Percentiles rank a stretch among this genome's conserved stretches.
phyloP scores from a whole-genome alignment of 2,329 filamentous ascomycete genomes.

The Emergomyces orientalis region DNA sequence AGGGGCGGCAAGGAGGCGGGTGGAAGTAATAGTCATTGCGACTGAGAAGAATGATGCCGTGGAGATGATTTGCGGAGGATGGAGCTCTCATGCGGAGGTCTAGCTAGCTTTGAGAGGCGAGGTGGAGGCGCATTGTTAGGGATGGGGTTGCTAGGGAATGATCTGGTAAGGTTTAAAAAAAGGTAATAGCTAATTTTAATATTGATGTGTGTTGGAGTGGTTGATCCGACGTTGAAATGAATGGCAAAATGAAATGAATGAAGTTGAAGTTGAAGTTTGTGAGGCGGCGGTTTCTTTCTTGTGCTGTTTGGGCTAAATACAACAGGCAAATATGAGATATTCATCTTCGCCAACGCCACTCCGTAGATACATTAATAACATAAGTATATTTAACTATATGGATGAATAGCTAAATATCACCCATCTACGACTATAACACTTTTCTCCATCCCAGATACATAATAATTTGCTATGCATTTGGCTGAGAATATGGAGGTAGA shows the following conservation, averaged over 20 bases:
- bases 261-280: background rate
- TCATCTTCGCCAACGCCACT: too few species aligned
- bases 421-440: too few species aligned
- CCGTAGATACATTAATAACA: too few species aligned
- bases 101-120: background rate
- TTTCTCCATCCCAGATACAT: too few species aligned
- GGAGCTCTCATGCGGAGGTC: background rate
- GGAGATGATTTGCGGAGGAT: background rate
- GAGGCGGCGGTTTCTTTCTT: background rate
- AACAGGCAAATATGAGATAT: too few species aligned
- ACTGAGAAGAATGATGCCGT: background rate
- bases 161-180: background rate
- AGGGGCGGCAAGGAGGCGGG: conserved; percentile 29
- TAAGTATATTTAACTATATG: too few species aligned
- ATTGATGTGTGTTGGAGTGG: background rate
- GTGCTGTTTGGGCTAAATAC: background rate
- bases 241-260: too few species aligned
- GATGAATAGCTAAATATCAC: too few species aligned
- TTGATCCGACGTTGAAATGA: background rate
- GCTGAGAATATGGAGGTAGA: too few species aligned
- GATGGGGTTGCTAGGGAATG: background rate
- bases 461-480: too few species aligned
- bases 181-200: background rate
- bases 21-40: conserved; percentile 38
- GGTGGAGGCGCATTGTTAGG: background rate